Conservation (phyloP, 495 filamentous ascomycete genomes). For the Penicillium mononematosum region DNA sequence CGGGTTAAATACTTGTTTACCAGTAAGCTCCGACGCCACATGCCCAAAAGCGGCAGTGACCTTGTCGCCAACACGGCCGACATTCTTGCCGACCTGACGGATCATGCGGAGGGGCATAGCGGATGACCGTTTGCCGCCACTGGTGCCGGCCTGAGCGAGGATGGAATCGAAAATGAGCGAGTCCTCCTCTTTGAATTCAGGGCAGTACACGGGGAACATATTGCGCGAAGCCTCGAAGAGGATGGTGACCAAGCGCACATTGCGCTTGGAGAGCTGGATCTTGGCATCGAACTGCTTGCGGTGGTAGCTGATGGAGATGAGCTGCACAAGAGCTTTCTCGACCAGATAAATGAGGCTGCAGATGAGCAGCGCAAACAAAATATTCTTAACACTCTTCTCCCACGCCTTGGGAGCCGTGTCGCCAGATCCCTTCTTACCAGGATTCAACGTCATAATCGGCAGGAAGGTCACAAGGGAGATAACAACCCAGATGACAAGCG, state of each 20-base stretch:
- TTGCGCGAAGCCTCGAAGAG: slow-evolving; percentile 86
- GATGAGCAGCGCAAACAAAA: slow-evolving; percentile 75
- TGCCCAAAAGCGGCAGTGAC: slow-evolving; percentile 91
- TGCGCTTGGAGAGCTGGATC: slow-evolving; percentile 86
- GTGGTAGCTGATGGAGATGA: slow-evolving; percentile 94
- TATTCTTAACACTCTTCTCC: slow-evolving; percentile 62
- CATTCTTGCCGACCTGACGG: slow-evolving; percentile 58
- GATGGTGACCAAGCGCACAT: slow-evolving; percentile 72
- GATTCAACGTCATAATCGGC: slow-evolving; percentile 56
- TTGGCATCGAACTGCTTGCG: slow-evolving; percentile 85
- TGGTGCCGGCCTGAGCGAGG: slow-evolving; percentile 25
- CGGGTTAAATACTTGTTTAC: slow-evolving; percentile 91
- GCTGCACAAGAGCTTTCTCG: slow-evolving; percentile 82
- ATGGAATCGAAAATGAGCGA: slow-evolving; percentile 83
- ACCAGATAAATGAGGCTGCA: slow-evolving; percentile 72
- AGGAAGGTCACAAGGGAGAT: slow-evolving; percentile 76
- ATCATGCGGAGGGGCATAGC: slow-evolving; percentile 76
- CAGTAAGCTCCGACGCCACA: slow-evolving; percentile 88
- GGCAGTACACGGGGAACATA: slow-evolving; percentile 88
- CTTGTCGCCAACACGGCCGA: slow-evolving; percentile 84
- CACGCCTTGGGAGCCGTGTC: slow-evolving; percentile 46
- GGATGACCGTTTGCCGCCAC: slow-evolving; percentile 48
- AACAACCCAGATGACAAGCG: slow-evolving; percentile 83
- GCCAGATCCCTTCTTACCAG: slow-evolving; percentile 22
- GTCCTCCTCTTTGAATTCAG: slow-evolving; percentile 88